A percentile compares a stretch with the other conserved stretches of the same genome.
phyloP scores from a whole-genome alignment of 129 eudicot genomes.

The Artemisia tridentata region DNA sequence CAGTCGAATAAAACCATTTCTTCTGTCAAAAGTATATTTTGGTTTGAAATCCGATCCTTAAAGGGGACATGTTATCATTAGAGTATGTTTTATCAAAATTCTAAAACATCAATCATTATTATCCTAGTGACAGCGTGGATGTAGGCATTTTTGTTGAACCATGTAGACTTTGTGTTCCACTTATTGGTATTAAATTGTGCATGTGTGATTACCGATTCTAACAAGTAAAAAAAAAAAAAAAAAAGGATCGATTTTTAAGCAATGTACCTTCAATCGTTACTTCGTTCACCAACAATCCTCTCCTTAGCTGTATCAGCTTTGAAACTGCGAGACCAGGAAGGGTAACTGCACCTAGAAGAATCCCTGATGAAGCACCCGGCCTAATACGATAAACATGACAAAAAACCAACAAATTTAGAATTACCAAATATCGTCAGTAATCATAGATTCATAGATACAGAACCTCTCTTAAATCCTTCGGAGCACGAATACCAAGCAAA shows the following conservation, averaged over 20 bases:
- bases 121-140: too few relatives aligned
- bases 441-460: constrained; percentile 3
- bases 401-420: not conserved
- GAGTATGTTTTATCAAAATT: too few relatives aligned
- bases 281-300: constrained; percentile 46
- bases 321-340: constrained; percentile 74
- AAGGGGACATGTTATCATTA: too few relatives aligned
- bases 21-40: too few relatives aligned
- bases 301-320: constrained; percentile 57
- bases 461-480: not conserved
- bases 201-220: not conserved
- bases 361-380: constrained; percentile 93
- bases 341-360: constrained; percentile 77
- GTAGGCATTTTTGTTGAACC: too few relatives aligned
- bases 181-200: too few relatives aligned
- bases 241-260: not conserved
- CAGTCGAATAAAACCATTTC: too few relatives aligned
- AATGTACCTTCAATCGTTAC: constrained; percentile 52
- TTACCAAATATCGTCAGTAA: not conserved
- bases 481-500: not conserved
- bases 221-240: not conserved
- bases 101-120: too few relatives aligned
- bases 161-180: too few relatives aligned
- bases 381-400: constrained; percentile 32
- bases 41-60: too few relatives aligned